Conservation (phyloP, 768 basidiomycete species). For the Coprinopsis sp. region DNA sequence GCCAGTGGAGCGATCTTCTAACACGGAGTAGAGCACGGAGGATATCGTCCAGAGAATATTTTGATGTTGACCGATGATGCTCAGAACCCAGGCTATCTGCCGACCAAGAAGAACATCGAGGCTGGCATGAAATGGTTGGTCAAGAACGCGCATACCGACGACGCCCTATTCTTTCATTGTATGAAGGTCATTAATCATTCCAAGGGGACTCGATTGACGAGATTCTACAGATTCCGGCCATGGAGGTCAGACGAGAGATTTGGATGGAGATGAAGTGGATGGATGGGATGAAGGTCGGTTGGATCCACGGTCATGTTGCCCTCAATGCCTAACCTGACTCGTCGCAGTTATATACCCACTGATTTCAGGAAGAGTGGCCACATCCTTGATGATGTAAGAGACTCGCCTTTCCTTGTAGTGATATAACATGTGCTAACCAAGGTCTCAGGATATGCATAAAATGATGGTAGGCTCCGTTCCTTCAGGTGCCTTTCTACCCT, state of each 20-base stretch:
- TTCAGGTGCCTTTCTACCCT: neutral
- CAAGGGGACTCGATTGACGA: neutral
- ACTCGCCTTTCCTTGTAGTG: neutral
- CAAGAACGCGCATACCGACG: constrained; percentile 57
- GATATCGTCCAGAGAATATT: constrained; percentile 58
- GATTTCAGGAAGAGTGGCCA: constrained; percentile 75
- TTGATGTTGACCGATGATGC: constrained; percentile 65
- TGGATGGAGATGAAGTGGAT: constrained; percentile 72
- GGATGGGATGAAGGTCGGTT: constrained; percentile 71
- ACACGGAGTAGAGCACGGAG: constrained; percentile 37
- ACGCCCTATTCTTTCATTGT: constrained; percentile 79
- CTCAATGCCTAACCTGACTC: neutral
- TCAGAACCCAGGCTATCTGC: constrained; percentile 36
- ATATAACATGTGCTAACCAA: neutral
- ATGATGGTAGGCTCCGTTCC: constrained; percentile 35
- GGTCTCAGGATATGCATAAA: constrained; percentile 40
- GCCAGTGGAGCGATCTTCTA: no score
- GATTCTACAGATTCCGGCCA: constrained; percentile 74
- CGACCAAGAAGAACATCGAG: constrained; percentile 44
- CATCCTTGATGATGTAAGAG: constrained; percentile 65
- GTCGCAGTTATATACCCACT: constrained; percentile 77
- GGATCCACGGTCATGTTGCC: neutral
- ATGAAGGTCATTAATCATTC: constrained; percentile 14
- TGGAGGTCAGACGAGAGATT: constrained; percentile 85
- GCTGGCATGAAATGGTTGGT: constrained; percentile 60